Percentiles rank a stretch among this genome's conserved stretches.
phyloP scores from a whole-genome alignment of 2,329 filamentous ascomycete species.

The Ophiostoma angusticollis region DNA sequence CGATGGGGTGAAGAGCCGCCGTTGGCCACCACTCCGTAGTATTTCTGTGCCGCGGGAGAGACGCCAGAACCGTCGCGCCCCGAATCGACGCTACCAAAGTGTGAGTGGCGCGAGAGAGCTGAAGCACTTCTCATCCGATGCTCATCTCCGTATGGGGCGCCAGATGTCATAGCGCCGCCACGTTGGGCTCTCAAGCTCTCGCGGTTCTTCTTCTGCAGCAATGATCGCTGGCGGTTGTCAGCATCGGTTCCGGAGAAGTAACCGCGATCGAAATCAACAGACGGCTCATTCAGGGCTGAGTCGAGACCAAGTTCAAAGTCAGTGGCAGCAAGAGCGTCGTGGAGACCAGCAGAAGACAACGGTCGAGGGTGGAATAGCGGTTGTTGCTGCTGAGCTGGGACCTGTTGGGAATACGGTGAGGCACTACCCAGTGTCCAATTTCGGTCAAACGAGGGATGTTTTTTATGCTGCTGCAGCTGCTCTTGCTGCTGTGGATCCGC shows the following conservation, averaged over 20 bases:
- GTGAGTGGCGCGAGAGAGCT: slow-evolving; percentile 58
- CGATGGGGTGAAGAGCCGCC: slow-evolving; percentile 34
- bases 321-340: slow-evolving; percentile 29
- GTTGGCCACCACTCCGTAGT: slow-evolving; percentile 40
- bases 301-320: slow-evolving; percentile 24
- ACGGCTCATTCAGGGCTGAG: slow-evolving; percentile 34
- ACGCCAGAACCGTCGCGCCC: slow-evolving; percentile 42
- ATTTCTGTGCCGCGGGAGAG: slow-evolving; percentile 56
- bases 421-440: slow-evolving; percentile 54
- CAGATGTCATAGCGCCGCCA: slow-evolving; percentile 26
- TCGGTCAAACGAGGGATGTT: slow-evolving; percentile 56
- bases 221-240: slow-evolving; percentile 56
- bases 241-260: slow-evolving; percentile 88
- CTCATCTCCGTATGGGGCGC: slow-evolving; percentile 53
- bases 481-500: slow-evolving; percentile 17
- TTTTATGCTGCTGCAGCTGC: slow-evolving; percentile 31
- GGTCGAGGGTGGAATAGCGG: slow-evolving; percentile 25
- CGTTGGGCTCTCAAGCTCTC: slow-evolving; percentile 46
- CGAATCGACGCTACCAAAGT: slow-evolving; percentile 69
- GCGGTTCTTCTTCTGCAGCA: slow-evolving; percentile 72
- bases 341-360: slow-evolving; percentile 39
- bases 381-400: neutral
- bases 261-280: slow-evolving; percentile 63
- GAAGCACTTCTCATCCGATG: slow-evolving; percentile 53
- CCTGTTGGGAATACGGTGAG: slow-evolving; percentile 21